These are phyloP conservation scores for Aristolochia contorta DNA, from an alignment of 164 flowering plant species.

Conservation along the genomic window DNA sequence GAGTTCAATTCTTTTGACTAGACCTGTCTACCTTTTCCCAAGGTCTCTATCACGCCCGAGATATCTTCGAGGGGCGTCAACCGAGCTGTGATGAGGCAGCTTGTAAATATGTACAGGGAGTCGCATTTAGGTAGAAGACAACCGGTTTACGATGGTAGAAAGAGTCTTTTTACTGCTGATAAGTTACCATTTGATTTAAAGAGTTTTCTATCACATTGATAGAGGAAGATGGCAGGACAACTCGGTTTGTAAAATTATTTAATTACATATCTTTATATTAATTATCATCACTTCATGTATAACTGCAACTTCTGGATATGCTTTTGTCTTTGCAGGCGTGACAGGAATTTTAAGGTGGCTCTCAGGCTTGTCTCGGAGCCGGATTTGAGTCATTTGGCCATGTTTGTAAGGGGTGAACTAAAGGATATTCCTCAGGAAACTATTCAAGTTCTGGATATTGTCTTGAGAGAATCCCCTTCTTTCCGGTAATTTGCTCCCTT, in stretches of 20 bases:
- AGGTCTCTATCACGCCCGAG: conserved; percentile 74
- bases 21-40: too few species aligned
- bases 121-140: conserved; percentile 30
- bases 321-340: too few species aligned
- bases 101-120: conserved; percentile 13
- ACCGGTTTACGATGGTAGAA: conserved; percentile 74
- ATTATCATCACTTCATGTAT: too few species aligned
- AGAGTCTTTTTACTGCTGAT: conserved; percentile 54
- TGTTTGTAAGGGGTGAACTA: too few species aligned
- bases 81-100: conserved; percentile 31
- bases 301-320: too few species aligned
- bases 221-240: conserved; percentile 18
- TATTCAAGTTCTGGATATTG: conserved; percentile 64
- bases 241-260: conserved; percentile 9
- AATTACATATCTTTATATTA: not conserved
- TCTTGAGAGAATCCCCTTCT: conserved; percentile 37
- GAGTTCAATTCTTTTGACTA: not conserved
- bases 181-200: conserved; percentile 47
- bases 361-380: too few species aligned
- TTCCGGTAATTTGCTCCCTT: too few species aligned
- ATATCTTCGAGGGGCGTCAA: conserved; percentile 37
- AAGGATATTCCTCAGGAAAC: conserved; percentile 44
- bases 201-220: conserved; percentile 40
- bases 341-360: too few species aligned
- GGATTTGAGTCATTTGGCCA: too few species aligned